Evolutionary conservation across 2,329 filamentous ascomycete species (phyloP).

Genomic region (Sclerotinia spermophila): DNA sequence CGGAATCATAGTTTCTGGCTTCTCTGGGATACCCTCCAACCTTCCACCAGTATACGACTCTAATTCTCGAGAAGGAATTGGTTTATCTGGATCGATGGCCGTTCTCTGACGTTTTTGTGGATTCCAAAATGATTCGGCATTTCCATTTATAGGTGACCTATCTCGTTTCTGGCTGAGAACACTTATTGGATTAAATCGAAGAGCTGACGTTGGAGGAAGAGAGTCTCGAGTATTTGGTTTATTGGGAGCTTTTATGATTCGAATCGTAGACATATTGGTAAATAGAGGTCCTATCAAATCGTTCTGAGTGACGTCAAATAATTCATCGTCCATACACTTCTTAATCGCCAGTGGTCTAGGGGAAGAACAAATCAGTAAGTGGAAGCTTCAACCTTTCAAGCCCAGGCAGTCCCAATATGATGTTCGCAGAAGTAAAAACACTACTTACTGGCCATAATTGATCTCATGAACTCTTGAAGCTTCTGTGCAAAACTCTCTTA

Average conservation of each 20-base stretch:
- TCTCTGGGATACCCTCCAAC: constrained; percentile 11
- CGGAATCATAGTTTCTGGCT: constrained; percentile 25
- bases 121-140: constrained; percentile 23
- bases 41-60: constrained; percentile 19
- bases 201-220: constrained; percentile 35
- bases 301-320: constrained; percentile 35
- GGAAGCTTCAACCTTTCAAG: not conserved
- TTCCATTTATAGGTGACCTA: constrained; percentile 23
- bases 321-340: constrained; percentile 36
- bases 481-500: constrained; percentile 35
- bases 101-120: constrained; percentile 34
- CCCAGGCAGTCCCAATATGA: not conserved
- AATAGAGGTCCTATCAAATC: constrained; percentile 34
- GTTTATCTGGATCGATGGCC: constrained; percentile 32
- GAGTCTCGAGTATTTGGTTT: constrained; percentile 33
- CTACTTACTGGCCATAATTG: constrained; percentile 36
- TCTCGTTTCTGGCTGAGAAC: constrained; percentile 28
- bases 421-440: constrained; percentile 5
- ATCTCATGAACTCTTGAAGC: constrained; percentile 34
- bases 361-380: not conserved
- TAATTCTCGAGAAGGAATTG: constrained; percentile 34
- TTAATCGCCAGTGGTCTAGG: constrained; percentile 34
- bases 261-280: constrained; percentile 29
- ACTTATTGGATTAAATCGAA: constrained; percentile 31
- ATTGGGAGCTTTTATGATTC: constrained; percentile 33